phyloP scores from a whole-genome alignment of 1,139 yeast genomes.

The Blastobotrys illinoisensis region DNA sequence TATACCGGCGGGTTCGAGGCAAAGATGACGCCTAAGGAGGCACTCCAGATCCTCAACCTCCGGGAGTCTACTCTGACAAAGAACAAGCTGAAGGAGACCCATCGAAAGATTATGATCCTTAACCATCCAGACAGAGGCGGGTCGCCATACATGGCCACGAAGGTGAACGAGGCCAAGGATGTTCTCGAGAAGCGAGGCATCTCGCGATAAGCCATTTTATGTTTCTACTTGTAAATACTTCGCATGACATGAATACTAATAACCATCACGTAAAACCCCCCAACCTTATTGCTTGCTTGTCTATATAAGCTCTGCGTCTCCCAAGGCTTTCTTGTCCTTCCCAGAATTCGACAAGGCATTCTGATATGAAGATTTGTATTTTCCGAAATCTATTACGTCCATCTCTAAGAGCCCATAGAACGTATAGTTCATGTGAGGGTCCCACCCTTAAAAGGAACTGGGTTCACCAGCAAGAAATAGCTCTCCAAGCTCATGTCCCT shows the following conservation, averaged over 20 bases:
- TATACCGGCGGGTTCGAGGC: slow-evolving; percentile 83
- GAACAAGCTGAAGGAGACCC: slow-evolving; percentile 82
- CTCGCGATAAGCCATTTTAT: slow-evolving; percentile 5
- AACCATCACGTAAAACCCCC: neutral
- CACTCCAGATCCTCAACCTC: slow-evolving; percentile 78
- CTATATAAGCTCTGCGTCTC: too few relatives aligned
- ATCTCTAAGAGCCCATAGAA: too few relatives aligned
- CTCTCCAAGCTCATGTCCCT: too few relatives aligned
- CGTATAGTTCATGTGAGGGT: too few relatives aligned
- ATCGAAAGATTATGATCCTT: slow-evolving; percentile 85
- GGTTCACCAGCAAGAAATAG: too few relatives aligned
- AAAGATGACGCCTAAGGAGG: slow-evolving; percentile 88
- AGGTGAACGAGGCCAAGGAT: slow-evolving; percentile 95
- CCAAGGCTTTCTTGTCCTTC: too few relatives aligned
- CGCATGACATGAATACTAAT: neutral
- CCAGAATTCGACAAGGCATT: too few relatives aligned
- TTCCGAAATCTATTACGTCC: too few relatives aligned
- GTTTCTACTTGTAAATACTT: slow-evolving; percentile 4
- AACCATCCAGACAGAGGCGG: slow-evolving; percentile 99
- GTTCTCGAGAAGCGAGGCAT: slow-evolving; percentile 67
- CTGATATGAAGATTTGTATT: too few relatives aligned
- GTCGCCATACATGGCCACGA: slow-evolving; percentile 89
- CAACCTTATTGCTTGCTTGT: too few relatives aligned
- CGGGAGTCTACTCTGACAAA: slow-evolving; percentile 73
- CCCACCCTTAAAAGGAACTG: too few relatives aligned